Conservation (phyloP, 768 basidiomycete species). For the Neoboletus magnificus region DNA sequence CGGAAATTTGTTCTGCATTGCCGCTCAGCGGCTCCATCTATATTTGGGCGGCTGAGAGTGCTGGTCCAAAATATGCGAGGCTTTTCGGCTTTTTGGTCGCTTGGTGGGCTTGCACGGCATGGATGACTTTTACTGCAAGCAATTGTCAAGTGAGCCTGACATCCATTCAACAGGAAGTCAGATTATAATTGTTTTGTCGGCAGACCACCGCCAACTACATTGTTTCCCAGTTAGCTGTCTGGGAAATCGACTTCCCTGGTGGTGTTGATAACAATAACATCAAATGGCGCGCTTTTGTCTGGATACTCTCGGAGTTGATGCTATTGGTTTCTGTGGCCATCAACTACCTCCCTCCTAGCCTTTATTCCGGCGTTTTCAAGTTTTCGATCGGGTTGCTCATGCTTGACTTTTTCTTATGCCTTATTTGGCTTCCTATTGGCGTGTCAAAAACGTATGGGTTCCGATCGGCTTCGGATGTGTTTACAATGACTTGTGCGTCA, state of each 20-base stretch:
- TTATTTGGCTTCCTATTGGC: slow-evolving; percentile 92
- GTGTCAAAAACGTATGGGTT: slow-evolving; percentile 89
- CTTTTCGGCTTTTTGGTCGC: slow-evolving; percentile 89
- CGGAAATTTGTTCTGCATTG: slow-evolving; percentile 88
- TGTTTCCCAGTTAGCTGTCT: slow-evolving; percentile 78
- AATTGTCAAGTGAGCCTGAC: slow-evolving; percentile 68
- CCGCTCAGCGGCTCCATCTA: slow-evolving; percentile 90
- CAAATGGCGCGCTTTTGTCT: slow-evolving; percentile 84
- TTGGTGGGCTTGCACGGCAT: slow-evolving; percentile 94
- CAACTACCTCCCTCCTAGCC: slow-evolving; percentile 78
- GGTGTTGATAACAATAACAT: slow-evolving; percentile 66
- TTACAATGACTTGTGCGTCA: slow-evolving; percentile 70
- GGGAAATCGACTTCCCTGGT: slow-evolving; percentile 80
- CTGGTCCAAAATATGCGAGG: slow-evolving; percentile 80
- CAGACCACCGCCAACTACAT: slow-evolving; percentile 89
- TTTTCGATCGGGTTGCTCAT: slow-evolving; percentile 71
- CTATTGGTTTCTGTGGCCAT: slow-evolving; percentile 70
- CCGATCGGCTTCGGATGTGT: slow-evolving; percentile 77
- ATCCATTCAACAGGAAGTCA: background rate
- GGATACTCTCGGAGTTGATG: slow-evolving; percentile 75
- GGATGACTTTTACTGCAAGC: slow-evolving; percentile 90
- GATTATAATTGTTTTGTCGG: background rate
- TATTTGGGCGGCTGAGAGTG: slow-evolving; percentile 92
- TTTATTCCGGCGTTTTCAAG: slow-evolving; percentile 76
- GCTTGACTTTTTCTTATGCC: slow-evolving; percentile 82